Evolutionary conservation across 148 eudicot species (phyloP).

Genomic region (Salicornia ramosissima): DNA sequence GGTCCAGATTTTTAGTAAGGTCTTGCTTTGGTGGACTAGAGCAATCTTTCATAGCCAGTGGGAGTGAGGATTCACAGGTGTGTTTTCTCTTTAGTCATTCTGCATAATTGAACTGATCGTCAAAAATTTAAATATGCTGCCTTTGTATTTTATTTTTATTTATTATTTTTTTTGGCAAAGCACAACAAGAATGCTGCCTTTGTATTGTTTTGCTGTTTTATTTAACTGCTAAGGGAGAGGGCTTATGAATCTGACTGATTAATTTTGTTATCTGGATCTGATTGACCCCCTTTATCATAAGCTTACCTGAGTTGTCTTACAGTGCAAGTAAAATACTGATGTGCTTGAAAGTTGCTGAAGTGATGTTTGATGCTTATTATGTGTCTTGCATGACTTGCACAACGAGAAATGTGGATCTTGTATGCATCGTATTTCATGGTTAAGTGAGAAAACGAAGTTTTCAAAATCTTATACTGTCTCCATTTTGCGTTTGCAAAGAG

Average conservation of each 20-base stretch:
- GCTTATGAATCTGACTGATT: neutral
- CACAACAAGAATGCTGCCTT: too few relatives aligned
- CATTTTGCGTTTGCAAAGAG: neutral
- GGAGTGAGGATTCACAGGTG: slow-evolving; percentile 98
- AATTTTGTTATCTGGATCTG: neutral
- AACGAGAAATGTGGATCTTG: neutral
- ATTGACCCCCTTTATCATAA: neutral
- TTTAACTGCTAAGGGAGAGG: neutral
- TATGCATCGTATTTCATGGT: neutral
- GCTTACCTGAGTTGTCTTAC: too few relatives aligned
- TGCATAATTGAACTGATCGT: neutral
- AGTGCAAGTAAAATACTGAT: neutral
- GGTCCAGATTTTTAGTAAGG: slow-evolving; percentile 62
- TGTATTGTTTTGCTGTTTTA: neutral
- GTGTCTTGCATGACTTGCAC: neutral
- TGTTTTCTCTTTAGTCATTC: slow-evolving; percentile 1
- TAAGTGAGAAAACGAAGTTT: neutral
- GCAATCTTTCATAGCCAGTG: slow-evolving; percentile 90
- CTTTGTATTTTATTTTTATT: too few relatives aligned
- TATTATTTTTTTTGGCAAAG: too few relatives aligned
- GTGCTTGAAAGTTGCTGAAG: neutral
- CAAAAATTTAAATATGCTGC: neutral
- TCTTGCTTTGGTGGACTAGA: slow-evolving; percentile 91
- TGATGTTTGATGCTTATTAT: neutral
- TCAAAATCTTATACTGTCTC: neutral